These are phyloP conservation scores for Talaromyces sp. DNA, from an alignment of 2,329 filamentous ascomycete species.

Conservation along the genomic window DNA sequence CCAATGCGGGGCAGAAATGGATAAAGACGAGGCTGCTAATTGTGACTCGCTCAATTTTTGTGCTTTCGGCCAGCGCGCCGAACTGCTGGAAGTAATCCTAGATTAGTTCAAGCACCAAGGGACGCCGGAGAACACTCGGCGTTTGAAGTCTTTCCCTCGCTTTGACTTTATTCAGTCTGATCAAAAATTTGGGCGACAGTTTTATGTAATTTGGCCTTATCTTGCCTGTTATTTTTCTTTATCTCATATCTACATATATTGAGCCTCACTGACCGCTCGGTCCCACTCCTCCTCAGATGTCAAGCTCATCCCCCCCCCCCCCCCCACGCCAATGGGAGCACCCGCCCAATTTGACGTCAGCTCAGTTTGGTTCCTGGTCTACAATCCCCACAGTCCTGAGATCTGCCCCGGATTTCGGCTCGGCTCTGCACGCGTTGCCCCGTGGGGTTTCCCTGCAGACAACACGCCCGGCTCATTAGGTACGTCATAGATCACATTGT, in stretches of 20 bases:
- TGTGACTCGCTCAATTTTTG: conserved; percentile 40
- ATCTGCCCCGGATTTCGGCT: neutral
- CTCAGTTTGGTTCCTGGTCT: neutral
- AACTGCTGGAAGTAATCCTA: conserved; percentile 22
- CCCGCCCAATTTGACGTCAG: neutral
- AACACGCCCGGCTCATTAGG: neutral
- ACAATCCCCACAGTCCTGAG: neutral
- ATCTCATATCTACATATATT: neutral
- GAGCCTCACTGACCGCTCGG: neutral
- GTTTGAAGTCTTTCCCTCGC: no score
- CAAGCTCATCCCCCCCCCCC: neutral
- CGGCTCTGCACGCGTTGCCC: neutral
- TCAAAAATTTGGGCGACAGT: no score
- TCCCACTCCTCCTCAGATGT: neutral
- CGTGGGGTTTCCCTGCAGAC: neutral
- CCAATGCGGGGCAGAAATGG: conserved; percentile 44
- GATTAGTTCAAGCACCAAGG: no score
- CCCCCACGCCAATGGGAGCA: neutral
- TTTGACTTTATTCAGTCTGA: neutral
- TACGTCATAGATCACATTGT: neutral
- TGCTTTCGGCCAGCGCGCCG: conserved; percentile 41
- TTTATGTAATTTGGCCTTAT: neutral
- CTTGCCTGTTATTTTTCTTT: neutral
- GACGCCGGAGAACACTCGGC: no score
- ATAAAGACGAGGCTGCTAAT: conserved; percentile 36